Base-by-base conservation (phyloP, 2,329 filamentous ascomycete species). In the Exophiala aquamarina region DNA sequence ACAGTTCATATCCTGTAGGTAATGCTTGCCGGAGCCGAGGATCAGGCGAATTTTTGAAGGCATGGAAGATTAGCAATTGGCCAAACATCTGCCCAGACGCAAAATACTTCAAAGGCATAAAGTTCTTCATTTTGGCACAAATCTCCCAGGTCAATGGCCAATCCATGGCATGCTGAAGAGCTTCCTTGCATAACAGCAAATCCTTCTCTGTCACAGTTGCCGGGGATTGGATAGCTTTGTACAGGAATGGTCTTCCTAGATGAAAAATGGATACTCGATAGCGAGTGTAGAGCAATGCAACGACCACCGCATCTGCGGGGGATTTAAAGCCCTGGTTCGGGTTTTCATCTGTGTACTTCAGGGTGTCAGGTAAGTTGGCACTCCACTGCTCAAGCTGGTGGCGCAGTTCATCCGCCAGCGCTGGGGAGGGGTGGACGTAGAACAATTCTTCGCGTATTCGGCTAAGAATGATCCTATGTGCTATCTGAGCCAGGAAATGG, bases 371-470 rank as follows among this genome's bases (percentile, higher is more conserved):
- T 11, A 79, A 70, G 44, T 77, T 76, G 4, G 60, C 65, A 19
- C 75, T 73, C 76, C 76, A 79, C 58, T 78, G 74, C 56, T 77
- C 75, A 14, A 79, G 70, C 60, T 79, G 76, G 59, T 78, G 75
- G 40, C 73, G 69, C 49, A 79, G 71, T 58, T 79, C 76, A 23
- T 70, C 63, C 17, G 74, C 76, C 41, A 79, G 65, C 6, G 69
- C 69, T 11, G 73, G 18, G 60, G 66, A 33, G 66, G 66, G 67
- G 26, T 77, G 61, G 38, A 68, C 75, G 52, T 77, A 71, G 42
- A 74, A 71, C 20, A 78, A 68, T 66, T 46, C 67, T 59, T 52
- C 70, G 62, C 32, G 66, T 60, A 43, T 71, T 5, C 76, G 71
- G 1, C 74, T 79, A 7, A 79, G 66, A 43, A 79, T 75, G 48